Percentiles rank a stretch among this genome's conserved stretches.
Conservation (phyloP, 352 stramenopile genomes). For the Globisporangium yorkense region DNA sequence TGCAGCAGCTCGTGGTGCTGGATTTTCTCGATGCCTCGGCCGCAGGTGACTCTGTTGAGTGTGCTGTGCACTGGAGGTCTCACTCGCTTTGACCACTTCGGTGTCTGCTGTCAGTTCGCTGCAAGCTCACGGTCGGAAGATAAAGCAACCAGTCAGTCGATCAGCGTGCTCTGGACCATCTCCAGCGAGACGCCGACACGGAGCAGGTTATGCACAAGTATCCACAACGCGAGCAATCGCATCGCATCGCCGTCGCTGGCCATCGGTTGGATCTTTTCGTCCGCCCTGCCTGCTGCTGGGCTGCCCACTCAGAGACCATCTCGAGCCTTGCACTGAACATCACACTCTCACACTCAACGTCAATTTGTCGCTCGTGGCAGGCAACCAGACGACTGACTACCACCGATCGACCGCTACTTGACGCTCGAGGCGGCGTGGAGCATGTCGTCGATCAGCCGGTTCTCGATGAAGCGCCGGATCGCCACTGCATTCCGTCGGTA, state of each 20-base stretch:
- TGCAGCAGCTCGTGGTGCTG: not conserved
- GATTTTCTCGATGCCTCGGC: not conserved
- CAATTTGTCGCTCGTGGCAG: not conserved
- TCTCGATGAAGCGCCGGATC: slow-evolving; percentile 29
- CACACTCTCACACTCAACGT: not conserved
- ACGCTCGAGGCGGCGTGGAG: not conserved
- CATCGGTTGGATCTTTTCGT: slow-evolving; percentile 1
- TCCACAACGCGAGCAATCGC: not conserved
- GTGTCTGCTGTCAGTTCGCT: not conserved
- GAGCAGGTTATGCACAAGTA: not conserved
- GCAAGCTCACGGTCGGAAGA: not conserved
- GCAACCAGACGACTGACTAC: not conserved
- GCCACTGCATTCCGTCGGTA: slow-evolving; percentile 23
- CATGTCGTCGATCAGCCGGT: slow-evolving; percentile 16
- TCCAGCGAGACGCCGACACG: not conserved
- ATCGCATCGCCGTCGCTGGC: not conserved
- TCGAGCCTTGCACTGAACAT: not conserved
- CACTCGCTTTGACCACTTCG: not conserved
- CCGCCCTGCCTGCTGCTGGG: no score
- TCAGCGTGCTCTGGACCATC: not conserved
- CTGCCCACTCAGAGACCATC: not conserved
- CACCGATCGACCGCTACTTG: not conserved
- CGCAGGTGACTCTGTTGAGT: not conserved
- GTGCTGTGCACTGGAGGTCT: not conserved
- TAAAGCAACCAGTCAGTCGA: not conserved